A percentile compares a stretch with the other conserved stretches of the same genome.
Conservation (phyloP, 306 rosid species). For the Cicer yamashitae region DNA sequence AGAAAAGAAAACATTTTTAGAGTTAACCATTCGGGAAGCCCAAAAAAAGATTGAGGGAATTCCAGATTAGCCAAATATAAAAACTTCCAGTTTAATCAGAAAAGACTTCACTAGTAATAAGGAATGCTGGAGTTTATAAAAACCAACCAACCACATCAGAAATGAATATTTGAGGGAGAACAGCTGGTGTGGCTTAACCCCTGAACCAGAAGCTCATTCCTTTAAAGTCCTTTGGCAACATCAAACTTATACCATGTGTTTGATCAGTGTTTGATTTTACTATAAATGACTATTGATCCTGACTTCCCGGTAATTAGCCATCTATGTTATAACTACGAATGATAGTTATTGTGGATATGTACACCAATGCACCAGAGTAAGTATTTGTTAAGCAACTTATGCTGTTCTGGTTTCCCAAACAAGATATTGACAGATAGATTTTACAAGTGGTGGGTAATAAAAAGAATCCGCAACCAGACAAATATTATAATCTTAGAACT, state of each 20-base stretch:
- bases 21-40: slow-evolving; percentile 7
- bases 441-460: neutral
- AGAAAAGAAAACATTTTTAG: neutral
- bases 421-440: slow-evolving; percentile 23
- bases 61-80: slow-evolving; percentile 5
- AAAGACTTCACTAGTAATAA: neutral
- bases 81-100: neutral
- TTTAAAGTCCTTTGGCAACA: slow-evolving; percentile 5
- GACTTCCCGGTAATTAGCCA: slow-evolving; percentile 12
- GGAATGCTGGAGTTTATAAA: slow-evolving; percentile 11
- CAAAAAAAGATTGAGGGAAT: neutral
- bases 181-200: slow-evolving; percentile 10
- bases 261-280: slow-evolving; percentile 7
- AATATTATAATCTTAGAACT: slow-evolving; percentile 36
- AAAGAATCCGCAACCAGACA: slow-evolving; percentile 22
- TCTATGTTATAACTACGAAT: slow-evolving; percentile 19
- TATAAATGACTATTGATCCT: slow-evolving; percentile 7
- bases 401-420: slow-evolving; percentile 36
- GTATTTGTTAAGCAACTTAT: neutral
- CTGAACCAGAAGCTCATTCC: neutral
- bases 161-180: slow-evolving; percentile 15
- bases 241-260: neutral
- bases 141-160: slow-evolving; percentile 25
- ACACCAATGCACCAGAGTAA: neutral
- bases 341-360: neutral